Percentiles rank a stretch among this genome's conserved stretches.
These are phyloP conservation scores for Ogataea trehaloabstinens DNA, from an alignment of 805 yeast species.

Conservation along the genomic window DNA sequence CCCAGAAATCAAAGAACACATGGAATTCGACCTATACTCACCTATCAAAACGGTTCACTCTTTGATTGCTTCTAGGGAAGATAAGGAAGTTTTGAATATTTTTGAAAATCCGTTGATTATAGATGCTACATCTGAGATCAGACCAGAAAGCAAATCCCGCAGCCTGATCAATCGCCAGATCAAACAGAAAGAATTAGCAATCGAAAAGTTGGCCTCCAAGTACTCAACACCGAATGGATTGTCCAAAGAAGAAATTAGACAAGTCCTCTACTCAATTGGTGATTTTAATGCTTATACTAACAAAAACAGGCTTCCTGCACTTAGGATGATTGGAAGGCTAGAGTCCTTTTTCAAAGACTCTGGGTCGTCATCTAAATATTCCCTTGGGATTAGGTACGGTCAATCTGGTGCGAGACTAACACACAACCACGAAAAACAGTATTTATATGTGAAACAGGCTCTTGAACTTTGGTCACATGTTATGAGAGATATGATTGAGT, in stretches of 20 bases:
- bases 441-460: slow-evolving; percentile 72
- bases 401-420: slow-evolving; percentile 67
- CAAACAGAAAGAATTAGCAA: slow-evolving; percentile 64
- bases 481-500: slow-evolving; percentile 71
- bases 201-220: slow-evolving; percentile 53
- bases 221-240: slow-evolving; percentile 43
- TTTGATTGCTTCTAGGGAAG: slow-evolving; percentile 41
- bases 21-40: slow-evolving; percentile 74
- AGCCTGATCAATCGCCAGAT: slow-evolving; percentile 55
- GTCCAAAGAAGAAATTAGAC: slow-evolving; percentile 62
- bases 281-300: slow-evolving; percentile 73
- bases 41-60: slow-evolving; percentile 64
- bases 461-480: slow-evolving; percentile 72
- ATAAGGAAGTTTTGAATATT: slow-evolving; percentile 37
- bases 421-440: slow-evolving; percentile 72
- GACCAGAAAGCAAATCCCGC: slow-evolving; percentile 57
- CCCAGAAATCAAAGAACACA: slow-evolving; percentile 64
- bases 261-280: slow-evolving; percentile 72
- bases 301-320: slow-evolving; percentile 66
- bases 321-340: slow-evolving; percentile 56
- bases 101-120: slow-evolving; percentile 58
- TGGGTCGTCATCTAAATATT: slow-evolving; percentile 30
- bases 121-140: slow-evolving; percentile 66
- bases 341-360: slow-evolving; percentile 42
- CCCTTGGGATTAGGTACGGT: slow-evolving; percentile 66